Base-by-base conservation (phyloP, 2,329 filamentous ascomycete species). In the Penicillium thymicola region DNA sequence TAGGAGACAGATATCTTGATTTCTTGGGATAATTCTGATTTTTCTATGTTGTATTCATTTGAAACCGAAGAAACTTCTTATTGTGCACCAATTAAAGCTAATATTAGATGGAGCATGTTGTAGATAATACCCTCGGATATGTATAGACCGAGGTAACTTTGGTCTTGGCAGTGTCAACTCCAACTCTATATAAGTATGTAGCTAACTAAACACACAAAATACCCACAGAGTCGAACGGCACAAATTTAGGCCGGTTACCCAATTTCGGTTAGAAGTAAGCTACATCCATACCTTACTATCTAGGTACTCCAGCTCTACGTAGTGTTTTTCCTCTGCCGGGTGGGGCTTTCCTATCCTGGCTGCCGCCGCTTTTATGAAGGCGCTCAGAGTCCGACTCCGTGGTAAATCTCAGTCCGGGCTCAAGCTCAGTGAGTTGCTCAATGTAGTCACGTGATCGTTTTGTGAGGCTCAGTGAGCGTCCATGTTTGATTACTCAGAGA, bases 181-280 rank as follows among this genome's bases (percentile, higher is more conserved):
- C 34, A 41, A 28, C 36, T 4, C 21, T 3, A 21, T 21, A 21
- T 21, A 21, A 21, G 14, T 38, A 11, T 21, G 32, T 32, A 37
- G 32, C 36, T 21, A 21, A 28, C n/a, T 79, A 21, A 28, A 7
- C 9, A 21, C 23, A 21, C 5, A 32, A 32, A 6, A 41, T 25
- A 27, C 18, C 28, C 43, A 42, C 44, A n/a, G n/a, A 43, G 10
- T 6, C 16, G 4, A 23, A 23, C 14, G 18, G 10, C 16, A 8
- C 14, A 25, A n/a, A 16, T 18, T 47, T 30, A 16, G 18, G 5
- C 13, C 38, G 32, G 53, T 18, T 23, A 55, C 18, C 45, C 16
- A 14, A 40, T 21, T 44, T 55, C 32, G 40, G 46, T 9, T 27
- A 21, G 25, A 51, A 8, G 14, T 21, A 46, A 25, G 30, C 3